Evolutionary conservation across 225 moss, liverwort and hornwort species (phyloP).

Genomic region (Climacium dendroides): DNA sequence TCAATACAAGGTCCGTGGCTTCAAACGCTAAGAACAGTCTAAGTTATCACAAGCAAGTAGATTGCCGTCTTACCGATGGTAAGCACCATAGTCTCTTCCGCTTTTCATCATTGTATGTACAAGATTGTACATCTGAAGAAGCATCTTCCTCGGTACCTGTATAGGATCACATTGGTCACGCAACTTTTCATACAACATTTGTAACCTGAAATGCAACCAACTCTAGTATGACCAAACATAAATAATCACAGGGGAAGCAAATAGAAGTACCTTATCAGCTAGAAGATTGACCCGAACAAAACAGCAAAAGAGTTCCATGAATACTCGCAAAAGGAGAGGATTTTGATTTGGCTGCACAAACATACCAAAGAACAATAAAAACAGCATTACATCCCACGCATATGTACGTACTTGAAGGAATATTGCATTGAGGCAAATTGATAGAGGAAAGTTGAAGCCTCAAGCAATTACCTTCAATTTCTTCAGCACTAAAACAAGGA

Average conservation of each 20-base stretch:
- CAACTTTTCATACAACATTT: neutral
- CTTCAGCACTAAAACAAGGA: neutral
- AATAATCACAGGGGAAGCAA: neutral
- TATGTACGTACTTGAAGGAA: neutral
- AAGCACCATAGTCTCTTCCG: conserved; percentile 88
- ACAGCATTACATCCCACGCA: neutral
- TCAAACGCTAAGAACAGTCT: neutral
- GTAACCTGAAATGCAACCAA: neutral
- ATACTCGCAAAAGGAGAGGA: conserved; percentile 77
- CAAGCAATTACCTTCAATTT: neutral
- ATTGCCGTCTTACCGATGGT: conserved; percentile 52
- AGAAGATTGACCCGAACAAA: conserved; percentile 90
- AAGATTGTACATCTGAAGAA: conserved; percentile 87
- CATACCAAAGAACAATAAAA: neutral
- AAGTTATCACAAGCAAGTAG: neutral
- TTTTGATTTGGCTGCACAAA: conserved; percentile 88
- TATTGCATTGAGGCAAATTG: neutral
- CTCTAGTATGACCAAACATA: neutral
- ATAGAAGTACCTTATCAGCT: conserved; percentile 69
- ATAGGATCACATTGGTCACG: neutral
- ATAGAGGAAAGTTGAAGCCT: neutral
- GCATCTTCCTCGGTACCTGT: conserved; percentile 95
- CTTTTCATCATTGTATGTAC: conserved; percentile 72
- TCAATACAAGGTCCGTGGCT: neutral
- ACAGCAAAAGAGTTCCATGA: conserved; percentile 95